Base-by-base conservation (phyloP, 164 flowering plant species). In the Aristolochia fimbriata region DNA sequence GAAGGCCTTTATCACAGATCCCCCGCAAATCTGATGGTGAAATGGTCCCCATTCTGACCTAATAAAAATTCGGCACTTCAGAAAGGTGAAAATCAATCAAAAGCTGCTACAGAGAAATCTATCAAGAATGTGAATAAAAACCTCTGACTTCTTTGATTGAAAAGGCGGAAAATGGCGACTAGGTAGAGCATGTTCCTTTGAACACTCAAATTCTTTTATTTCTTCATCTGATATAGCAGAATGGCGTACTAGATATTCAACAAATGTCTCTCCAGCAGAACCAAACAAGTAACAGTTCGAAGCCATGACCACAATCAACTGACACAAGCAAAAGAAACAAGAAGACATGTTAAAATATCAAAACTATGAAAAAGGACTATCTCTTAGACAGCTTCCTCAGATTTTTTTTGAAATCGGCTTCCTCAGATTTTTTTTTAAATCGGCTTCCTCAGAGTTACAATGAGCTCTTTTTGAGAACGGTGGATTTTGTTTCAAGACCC, bases 261-360 rank as follows among this genome's bases (percentile, higher is more conserved):
- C 85, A 72, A 90, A 91, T 67, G 81, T 61, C 79, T 93, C 97
- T 45, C 91, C 97, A 21, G 88, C 74, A 53, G 88, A 78, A 68
- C 99, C 99, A 68, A 80, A 78, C 75, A 93, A 70, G 80, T 85
- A 93, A 75, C 97, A 93, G 63, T 93, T 92, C n/a, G 96, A 93
- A 71, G 99, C 99, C 99, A 93, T 93, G 57, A 90, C 97, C 59
- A 90, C 94, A 70, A 90, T 86, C 70, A 93, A 77, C 99, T 93
- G 74, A 62, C 2, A 62, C 20, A 8, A 33, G n/a, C 31, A 23
- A n/a, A 30, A 33, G 15, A 31, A 37, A 52, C 23, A 11, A 22
- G 5, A 3, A 20, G 2, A 6, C 13, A 15, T 52, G 15, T 23
- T 22, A 22, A n/a, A 52, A 52, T 22, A 22, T 37, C 30, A 27